A percentile compares a stretch with the other conserved stretches of the same genome.
Evolutionary conservation across 139 green algal species (phyloP).

Genomic region (Micractinium sp.): DNA sequence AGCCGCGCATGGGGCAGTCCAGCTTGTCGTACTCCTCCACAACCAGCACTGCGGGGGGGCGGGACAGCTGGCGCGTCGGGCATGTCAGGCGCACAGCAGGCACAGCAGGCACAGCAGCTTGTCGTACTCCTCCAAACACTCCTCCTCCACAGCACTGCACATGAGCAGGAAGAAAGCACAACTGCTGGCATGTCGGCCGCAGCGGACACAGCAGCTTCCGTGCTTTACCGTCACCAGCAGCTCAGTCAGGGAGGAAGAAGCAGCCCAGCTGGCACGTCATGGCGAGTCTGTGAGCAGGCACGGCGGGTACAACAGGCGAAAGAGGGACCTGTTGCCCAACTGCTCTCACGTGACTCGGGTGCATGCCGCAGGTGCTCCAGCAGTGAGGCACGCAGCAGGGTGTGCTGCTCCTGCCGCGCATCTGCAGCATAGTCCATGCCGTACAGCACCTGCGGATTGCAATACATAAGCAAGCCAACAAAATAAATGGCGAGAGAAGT

Average conservation of each 20-base stretch:
- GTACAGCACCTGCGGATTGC: slow-evolving; percentile 89
- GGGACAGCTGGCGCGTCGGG: neutral
- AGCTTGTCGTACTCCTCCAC: slow-evolving; percentile 98
- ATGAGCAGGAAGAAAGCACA: too few species aligned
- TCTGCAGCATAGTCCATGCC: slow-evolving; percentile 77
- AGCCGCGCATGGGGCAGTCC: slow-evolving; percentile 72
- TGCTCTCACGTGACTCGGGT: slow-evolving; percentile 57
- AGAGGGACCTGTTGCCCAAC: neutral
- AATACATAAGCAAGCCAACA: too few species aligned
- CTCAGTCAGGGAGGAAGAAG: neutral
- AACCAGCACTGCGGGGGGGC: slow-evolving; percentile 71
- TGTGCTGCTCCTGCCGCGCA: slow-evolving; percentile 69
- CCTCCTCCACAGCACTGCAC: too few species aligned
- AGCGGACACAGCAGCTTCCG: too few species aligned
- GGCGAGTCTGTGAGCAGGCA: neutral
- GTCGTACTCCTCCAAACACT: neutral
- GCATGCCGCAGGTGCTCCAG: slow-evolving; percentile 62
- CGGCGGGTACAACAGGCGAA: neutral
- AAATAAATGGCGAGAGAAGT: neutral
- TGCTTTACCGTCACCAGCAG: neutral
- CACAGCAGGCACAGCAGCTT: neutral
- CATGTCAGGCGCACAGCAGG: neutral
- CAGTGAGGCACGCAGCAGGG: slow-evolving; percentile 56
- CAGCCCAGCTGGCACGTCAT: neutral
- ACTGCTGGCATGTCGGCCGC: too few species aligned